phyloP scores from a whole-genome alignment of 2,329 filamentous ascomycete species.

The Ceratocystiopsis sp. region DNA sequence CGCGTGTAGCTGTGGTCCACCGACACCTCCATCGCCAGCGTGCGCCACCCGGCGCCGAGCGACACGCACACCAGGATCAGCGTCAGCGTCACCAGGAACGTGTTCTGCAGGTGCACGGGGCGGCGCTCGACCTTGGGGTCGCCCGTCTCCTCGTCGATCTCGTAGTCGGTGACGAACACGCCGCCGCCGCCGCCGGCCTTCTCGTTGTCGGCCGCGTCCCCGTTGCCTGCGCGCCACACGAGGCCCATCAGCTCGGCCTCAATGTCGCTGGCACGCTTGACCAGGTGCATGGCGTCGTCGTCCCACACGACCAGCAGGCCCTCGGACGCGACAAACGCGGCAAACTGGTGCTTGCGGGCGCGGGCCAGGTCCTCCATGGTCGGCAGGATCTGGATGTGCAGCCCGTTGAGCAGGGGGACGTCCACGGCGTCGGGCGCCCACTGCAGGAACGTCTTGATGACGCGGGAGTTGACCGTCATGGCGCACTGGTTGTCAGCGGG shows the following conservation, averaged over 20 bases:
- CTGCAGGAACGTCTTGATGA: conserved; percentile 61
- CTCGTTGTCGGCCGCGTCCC: conserved; percentile 34
- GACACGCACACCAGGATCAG: conserved; percentile 47
- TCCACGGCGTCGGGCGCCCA: conserved; percentile 58
- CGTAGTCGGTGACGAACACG: conserved; percentile 24
- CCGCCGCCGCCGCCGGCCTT: conserved; percentile 16
- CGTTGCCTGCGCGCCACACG: conserved; percentile 47
- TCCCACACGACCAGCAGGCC: conserved; percentile 67
- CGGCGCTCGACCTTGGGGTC: conserved; percentile 46
- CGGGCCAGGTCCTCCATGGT: conserved; percentile 52
- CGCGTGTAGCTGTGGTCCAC: conserved; percentile 47
- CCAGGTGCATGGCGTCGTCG: conserved; percentile 55
- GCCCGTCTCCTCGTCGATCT: conserved; percentile 57
- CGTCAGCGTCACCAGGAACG: conserved; percentile 49
- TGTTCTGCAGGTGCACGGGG: conserved; percentile 52
- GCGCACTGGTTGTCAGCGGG: conserved; percentile 39
- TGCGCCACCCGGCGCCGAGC: conserved; percentile 51
- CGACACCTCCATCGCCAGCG: conserved; percentile 50
- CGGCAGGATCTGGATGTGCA: conserved; percentile 60
- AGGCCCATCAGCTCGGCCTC: conserved; percentile 63
- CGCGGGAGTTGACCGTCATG: conserved; percentile 66
- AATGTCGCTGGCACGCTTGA: conserved; percentile 52
- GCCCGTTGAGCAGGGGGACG: conserved; percentile 58
- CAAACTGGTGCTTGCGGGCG: conserved; percentile 64
- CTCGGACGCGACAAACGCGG: conserved; percentile 58